Percentiles rank a stretch among this genome's conserved stretches.
phyloP scores from a whole-genome alignment of 768 basidiomycete genomes.

The Leccinum fibrillosum region DNA sequence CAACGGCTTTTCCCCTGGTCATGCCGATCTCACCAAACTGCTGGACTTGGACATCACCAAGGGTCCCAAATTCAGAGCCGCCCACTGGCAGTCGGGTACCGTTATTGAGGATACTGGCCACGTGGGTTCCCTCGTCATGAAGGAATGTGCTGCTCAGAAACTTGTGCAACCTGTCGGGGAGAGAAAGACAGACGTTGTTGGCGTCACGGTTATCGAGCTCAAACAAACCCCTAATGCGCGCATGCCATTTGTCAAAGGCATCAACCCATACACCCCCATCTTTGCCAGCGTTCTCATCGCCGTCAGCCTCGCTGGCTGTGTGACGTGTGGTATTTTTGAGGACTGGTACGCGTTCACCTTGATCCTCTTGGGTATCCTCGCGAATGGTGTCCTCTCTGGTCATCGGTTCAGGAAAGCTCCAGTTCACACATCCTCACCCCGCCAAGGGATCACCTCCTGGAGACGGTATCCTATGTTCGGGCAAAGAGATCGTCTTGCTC shows the following conservation, averaged over 20 bases:
- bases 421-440: conserved; percentile 14
- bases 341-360: conserved; percentile 27
- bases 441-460: conserved; percentile 16
- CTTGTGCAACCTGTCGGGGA: not conserved
- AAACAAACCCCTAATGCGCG: not conserved
- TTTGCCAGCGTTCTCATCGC: conserved; percentile 15
- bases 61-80: conserved; percentile 3
- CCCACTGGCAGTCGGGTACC: not conserved
- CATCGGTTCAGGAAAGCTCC: conserved; percentile 19
- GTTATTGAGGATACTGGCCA: conserved; percentile 5
- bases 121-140: conserved; percentile 4
- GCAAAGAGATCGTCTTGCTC: conserved; percentile 1
- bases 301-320: conserved; percentile 6
- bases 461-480: conserved; percentile 17
- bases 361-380: conserved; percentile 27
- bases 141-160: not conserved
- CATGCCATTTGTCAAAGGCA: not conserved
- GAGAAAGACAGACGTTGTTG: not conserved
- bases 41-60: not conserved
- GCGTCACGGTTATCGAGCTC: conserved; percentile 1
- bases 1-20: conserved; percentile 1
- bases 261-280: not conserved
- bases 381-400: conserved; percentile 24
- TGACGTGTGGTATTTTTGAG: too few relatives aligned
- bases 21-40: conserved; percentile 7